Evolutionary conservation across 371 early-diverging fungal genomes (phyloP).

Genomic region (Umbelopsis sp.): DNA sequence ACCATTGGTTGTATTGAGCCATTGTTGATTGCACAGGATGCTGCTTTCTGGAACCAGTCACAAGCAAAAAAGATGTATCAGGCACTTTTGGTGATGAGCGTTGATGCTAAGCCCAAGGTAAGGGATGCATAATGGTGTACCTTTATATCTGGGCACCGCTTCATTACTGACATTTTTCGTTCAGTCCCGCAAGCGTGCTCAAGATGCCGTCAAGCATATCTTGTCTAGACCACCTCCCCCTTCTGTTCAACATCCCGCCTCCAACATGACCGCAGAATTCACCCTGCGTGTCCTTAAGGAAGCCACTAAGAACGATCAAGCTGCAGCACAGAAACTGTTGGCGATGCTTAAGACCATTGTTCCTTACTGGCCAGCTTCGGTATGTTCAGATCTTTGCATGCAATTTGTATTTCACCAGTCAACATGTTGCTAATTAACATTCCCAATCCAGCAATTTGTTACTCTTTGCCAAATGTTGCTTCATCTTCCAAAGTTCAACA

Average conservation of each 20-base stretch:
- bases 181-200: constrained; percentile 79
- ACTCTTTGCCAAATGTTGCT: constrained; percentile 77
- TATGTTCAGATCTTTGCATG: constrained; percentile 25
- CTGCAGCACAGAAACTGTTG: constrained; percentile 77
- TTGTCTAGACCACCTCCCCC: constrained; percentile 79
- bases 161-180: background rate
- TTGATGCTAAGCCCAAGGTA: constrained; percentile 90
- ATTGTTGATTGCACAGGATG: constrained; percentile 82
- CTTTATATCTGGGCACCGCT: background rate
- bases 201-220: constrained; percentile 77
- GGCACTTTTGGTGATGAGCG: constrained; percentile 72
- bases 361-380: constrained; percentile 75
- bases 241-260: constrained; percentile 78
- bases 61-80: constrained; percentile 71
- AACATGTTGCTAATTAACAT: background rate
- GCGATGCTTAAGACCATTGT: constrained; percentile 76
- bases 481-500: constrained; percentile 82
- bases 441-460: constrained; percentile 48
- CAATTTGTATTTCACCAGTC: background rate
- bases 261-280: constrained; percentile 74
- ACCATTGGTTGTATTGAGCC: constrained; percentile 81
- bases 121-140: background rate
- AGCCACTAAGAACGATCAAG: constrained; percentile 66
- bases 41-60: constrained; percentile 72
- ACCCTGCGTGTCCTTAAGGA: constrained; percentile 70